A percentile compares a stretch with the other conserved stretches of the same genome.
Conservation (phyloP, 192 early-diverging fungal genomes). For the Podila minutissima region DNA sequence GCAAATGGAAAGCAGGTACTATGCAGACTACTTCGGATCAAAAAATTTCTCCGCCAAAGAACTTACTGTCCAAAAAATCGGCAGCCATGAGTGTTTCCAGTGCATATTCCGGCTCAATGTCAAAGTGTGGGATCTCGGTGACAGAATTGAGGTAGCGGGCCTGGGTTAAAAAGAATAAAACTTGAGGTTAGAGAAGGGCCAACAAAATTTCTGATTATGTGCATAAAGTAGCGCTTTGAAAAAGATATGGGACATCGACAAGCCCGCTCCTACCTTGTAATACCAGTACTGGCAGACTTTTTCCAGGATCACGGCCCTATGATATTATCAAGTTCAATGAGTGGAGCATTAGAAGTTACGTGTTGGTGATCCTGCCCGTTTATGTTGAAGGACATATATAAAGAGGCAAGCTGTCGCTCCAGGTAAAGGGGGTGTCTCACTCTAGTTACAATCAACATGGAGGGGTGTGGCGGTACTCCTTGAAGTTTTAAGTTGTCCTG, state of each 20-base stretch:
- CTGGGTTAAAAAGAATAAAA: constrained; percentile 1
- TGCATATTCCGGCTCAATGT: constrained; percentile 87
- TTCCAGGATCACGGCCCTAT: constrained; percentile 89
- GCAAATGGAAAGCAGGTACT: background rate
- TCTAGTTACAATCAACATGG: too few species aligned
- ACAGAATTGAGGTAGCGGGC: constrained; percentile 47
- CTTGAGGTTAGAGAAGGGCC: background rate
- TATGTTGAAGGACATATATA: too few species aligned
- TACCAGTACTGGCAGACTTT: constrained; percentile 95
- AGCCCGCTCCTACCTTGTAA: constrained; percentile 74
- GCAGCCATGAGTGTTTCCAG: constrained; percentile 95
- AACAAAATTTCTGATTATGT: background rate
- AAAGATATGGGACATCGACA: background rate
- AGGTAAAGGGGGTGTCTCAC: too few species aligned
- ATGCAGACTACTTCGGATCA: background rate
- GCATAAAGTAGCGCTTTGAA: background rate
- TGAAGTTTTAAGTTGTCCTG: too few species aligned
- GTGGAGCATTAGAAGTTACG: too few species aligned
- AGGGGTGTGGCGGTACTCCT: too few species aligned
- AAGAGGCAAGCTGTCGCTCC: too few species aligned
- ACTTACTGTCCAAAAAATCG: constrained; percentile 93
- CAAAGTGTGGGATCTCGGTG: constrained; percentile 89
- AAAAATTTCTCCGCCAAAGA: background rate
- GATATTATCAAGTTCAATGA: too few species aligned
- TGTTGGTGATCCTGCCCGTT: too few species aligned